Conservation (phyloP, 139 green algal genomes). For the Picochlorum sp. region DNA sequence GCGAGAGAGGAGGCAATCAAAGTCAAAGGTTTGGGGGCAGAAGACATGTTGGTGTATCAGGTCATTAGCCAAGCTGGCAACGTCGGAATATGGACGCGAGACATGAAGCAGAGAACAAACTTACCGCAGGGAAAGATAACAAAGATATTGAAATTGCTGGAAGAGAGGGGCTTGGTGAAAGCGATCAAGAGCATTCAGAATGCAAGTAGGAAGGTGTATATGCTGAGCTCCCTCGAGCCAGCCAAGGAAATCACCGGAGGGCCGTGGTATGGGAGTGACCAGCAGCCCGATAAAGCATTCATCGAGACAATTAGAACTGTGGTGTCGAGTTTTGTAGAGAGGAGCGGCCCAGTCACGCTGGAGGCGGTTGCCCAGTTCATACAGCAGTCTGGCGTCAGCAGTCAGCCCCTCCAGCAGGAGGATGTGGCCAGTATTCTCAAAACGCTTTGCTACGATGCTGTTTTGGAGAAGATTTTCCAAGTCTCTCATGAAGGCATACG, state of each 20-base stretch:
- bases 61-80: conserved; percentile 66
- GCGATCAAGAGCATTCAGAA: conserved; percentile 33
- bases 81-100: conserved; percentile 82
- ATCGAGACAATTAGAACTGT: conserved; percentile 53
- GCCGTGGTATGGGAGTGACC: conserved; percentile 87
- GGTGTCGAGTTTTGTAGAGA: background rate
- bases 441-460: conserved; percentile 66
- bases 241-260: conserved; percentile 87
- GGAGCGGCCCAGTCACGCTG: background rate
- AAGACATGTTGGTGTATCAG: conserved; percentile 87
- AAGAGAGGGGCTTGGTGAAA: conserved; percentile 80
- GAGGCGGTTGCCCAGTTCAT: background rate
- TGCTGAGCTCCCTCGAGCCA: conserved; percentile 85
- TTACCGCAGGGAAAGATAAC: conserved; percentile 78
- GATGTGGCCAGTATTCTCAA: conserved; percentile 65
- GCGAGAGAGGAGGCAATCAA: conserved; percentile 22
- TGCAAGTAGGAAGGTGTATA: conserved; percentile 66
- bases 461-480: conserved; percentile 39
- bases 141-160: conserved; percentile 87
- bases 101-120: conserved; percentile 80
- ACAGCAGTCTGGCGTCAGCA: conserved; percentile 1
- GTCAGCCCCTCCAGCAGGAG: conserved; percentile 52
- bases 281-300: conserved; percentile 66
- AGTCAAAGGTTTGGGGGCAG: conserved; percentile 64
- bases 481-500: conserved; percentile 27